These are phyloP conservation scores for Tricholoma bakamatsutake DNA, from an alignment of 768 basidiomycete species.

Conservation along the genomic window DNA sequence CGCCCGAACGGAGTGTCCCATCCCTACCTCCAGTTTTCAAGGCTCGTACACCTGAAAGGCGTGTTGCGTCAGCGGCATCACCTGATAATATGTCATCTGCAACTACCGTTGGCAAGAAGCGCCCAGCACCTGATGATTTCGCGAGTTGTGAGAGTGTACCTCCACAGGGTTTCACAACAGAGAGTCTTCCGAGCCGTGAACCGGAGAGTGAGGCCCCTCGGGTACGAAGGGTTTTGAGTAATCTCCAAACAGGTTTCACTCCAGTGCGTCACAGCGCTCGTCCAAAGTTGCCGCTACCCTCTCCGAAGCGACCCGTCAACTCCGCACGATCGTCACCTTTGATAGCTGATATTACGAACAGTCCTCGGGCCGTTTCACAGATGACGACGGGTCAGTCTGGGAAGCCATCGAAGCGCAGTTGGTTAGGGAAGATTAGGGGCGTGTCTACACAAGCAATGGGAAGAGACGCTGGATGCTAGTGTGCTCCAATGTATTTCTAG, in stretches of 20 bases:
- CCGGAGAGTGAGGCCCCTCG: conserved; percentile 48
- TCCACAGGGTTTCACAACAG: conserved; percentile 58
- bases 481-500: conserved; percentile 25
- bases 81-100: conserved; percentile 25
- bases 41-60: conserved; percentile 45
- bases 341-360: conserved; percentile 62
- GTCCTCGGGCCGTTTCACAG: conserved; percentile 32
- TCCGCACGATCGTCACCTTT: conserved; percentile 30
- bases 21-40: conserved; percentile 39
- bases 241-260: conserved; percentile 64
- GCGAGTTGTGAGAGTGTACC: conserved; percentile 52
- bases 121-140: conserved; percentile 73
- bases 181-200: conserved; percentile 40
- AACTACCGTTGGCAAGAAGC: conserved; percentile 58
- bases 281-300: conserved; percentile 33
- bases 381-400: conserved; percentile 22
- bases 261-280: conserved; percentile 51
- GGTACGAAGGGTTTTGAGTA: conserved; percentile 51
- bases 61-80: conserved; percentile 16
- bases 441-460: conserved; percentile 26
- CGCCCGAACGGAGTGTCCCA: conserved; percentile 41
- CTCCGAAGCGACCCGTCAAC: conserved; percentile 40
- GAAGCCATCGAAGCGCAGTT: conserved; percentile 52
- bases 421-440: conserved; percentile 68
- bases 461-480: not conserved